phyloP scores from a whole-genome alignment of 2,329 filamentous ascomycete genomes.

The Neopestalotiopsis sp. region DNA sequence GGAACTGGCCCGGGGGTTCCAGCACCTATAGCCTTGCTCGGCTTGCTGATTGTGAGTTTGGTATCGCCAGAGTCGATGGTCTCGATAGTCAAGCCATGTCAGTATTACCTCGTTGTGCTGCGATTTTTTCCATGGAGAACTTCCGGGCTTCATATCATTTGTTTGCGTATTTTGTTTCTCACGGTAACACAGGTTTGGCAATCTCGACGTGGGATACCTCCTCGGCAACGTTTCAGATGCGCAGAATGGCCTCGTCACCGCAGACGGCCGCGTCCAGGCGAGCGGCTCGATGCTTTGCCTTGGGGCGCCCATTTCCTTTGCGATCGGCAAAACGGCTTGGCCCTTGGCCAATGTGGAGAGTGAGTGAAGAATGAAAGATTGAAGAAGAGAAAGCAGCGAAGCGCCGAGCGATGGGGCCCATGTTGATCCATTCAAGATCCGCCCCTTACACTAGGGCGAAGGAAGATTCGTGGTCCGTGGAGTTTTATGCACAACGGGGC shows the following conservation, averaged over 20 bases:
- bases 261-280: not conserved
- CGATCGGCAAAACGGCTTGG: not conserved
- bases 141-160: not conserved
- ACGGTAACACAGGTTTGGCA: constrained; percentile 6
- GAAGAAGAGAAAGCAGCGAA: not conserved
- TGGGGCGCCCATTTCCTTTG: not conserved
- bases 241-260: not conserved
- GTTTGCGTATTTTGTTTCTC: not conserved
- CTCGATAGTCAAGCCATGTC: not conserved
- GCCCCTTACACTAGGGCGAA: not conserved
- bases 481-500: not conserved
- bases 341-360: not conserved
- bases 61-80: not conserved
- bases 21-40: not conserved
- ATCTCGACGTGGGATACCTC: constrained; percentile 9
- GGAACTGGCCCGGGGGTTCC: not conserved
- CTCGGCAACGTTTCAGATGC: not conserved
- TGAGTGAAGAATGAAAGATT: not conserved
- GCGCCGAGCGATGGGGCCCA: not conserved
- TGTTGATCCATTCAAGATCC: not conserved
- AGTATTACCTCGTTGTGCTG: not conserved
- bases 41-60: constrained; percentile 1
- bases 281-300: constrained; percentile 1
- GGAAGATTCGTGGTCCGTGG: too few species aligned
- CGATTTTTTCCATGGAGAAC: not conserved